These are phyloP conservation scores for Botrytis pseudocinerea DNA, from an alignment of 2,329 filamentous ascomycete genomes.

Conservation along the genomic window DNA sequence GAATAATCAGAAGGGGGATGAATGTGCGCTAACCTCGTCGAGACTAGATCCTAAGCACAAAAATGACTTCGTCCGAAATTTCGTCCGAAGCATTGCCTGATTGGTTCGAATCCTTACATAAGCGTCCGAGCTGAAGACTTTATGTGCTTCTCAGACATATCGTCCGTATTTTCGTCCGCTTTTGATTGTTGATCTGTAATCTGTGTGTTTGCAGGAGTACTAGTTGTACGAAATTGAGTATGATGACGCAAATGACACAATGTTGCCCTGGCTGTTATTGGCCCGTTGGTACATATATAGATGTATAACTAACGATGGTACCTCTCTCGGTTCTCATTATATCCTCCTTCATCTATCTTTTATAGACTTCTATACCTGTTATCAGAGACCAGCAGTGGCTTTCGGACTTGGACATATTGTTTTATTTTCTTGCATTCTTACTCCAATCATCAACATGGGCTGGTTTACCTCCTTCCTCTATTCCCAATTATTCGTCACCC, in stretches of 20 bases:
- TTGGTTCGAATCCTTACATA: background rate
- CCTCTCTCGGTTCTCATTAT: background rate
- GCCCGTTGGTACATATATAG: background rate
- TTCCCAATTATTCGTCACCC: conserved; percentile 27
- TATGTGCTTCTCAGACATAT: background rate
- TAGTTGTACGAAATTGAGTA: background rate
- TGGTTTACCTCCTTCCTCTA: conserved; percentile 26
- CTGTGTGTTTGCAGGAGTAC: background rate
- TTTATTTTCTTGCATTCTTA: background rate
- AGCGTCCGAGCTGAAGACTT: background rate
- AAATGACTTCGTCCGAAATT: background rate
- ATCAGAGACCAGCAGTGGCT: background rate
- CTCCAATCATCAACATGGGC: background rate
- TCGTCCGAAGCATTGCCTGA: background rate
- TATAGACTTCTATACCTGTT: no score
- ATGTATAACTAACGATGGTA: background rate
- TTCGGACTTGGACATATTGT: background rate
- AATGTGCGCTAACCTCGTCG: background rate
- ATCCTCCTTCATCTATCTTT: background rate
- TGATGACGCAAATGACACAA: background rate
- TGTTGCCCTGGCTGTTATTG: no score
- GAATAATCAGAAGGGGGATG: background rate
- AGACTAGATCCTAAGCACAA: background rate
- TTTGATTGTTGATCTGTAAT: background rate
- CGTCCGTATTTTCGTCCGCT: background rate